Evolutionary conservation across 2,329 filamentous ascomycete species (phyloP).

Genomic region (Pseudopyrenochaeta lycopersici): DNA sequence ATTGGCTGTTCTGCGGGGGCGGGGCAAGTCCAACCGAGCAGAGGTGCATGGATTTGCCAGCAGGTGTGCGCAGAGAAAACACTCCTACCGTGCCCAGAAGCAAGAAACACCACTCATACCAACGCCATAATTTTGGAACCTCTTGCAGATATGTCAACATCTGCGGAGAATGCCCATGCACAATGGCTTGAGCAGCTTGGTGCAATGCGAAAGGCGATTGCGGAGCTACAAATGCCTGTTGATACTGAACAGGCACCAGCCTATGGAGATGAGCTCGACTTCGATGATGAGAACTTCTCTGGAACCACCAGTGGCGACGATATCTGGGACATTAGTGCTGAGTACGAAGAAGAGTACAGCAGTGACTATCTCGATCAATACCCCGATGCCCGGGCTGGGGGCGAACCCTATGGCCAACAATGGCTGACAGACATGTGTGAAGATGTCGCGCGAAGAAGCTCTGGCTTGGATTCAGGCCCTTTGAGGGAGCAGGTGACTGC

Average conservation of each 20-base stretch:
- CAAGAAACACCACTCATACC: background rate
- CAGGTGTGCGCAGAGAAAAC: no score
- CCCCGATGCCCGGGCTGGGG: constrained; percentile 40
- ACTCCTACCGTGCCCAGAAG: background rate
- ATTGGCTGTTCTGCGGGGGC: constrained; percentile 28
- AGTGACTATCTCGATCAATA: constrained; percentile 70
- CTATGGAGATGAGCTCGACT: constrained; percentile 67
- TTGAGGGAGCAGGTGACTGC: constrained; percentile 81
- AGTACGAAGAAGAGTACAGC: constrained; percentile 70
- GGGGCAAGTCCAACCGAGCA: constrained; percentile 33
- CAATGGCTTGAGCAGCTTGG: constrained; percentile 88
- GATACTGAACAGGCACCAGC: constrained; percentile 56
- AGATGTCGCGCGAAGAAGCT: constrained; percentile 70
- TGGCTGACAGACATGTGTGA: constrained; percentile 80
- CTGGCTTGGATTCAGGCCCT: constrained; percentile 73
- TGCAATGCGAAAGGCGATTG: constrained; percentile 86
- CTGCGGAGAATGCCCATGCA: constrained; percentile 57
- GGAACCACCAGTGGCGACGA: constrained; percentile 75
- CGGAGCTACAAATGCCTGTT: constrained; percentile 69
- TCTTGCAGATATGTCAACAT: constrained; percentile 45
- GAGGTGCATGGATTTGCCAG: constrained; percentile 21
- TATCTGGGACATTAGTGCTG: constrained; percentile 89
- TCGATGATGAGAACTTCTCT: constrained; percentile 72
- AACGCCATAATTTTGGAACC: background rate
- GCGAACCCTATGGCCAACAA: constrained; percentile 61